phyloP scores from a whole-genome alignment of 441 rosid species.

The Metrosideros polymorpha region DNA sequence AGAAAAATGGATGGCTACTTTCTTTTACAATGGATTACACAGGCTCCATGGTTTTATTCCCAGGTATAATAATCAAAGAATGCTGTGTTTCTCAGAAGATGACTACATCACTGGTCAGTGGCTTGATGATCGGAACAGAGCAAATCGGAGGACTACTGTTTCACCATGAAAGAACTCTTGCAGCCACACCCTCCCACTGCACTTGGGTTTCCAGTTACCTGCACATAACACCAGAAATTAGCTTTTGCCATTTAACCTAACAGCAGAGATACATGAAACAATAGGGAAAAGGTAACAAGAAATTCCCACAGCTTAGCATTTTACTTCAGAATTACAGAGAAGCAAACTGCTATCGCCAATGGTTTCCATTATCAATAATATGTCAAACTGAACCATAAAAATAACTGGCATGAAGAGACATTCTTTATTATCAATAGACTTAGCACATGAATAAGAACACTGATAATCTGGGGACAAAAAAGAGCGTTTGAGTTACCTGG shows the following conservation, averaged over 20 bases:
- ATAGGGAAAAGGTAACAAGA: background rate
- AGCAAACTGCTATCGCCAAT: background rate
- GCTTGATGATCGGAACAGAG: background rate
- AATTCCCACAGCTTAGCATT: background rate
- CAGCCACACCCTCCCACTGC: slow-evolving; percentile 96
- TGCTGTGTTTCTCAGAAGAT: background rate
- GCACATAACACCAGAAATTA: slow-evolving; percentile 12
- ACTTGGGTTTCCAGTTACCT: slow-evolving; percentile 89
- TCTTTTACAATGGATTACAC: background rate
- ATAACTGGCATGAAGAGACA: background rate
- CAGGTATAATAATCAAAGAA: background rate
- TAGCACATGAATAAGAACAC: background rate
- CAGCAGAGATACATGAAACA: background rate
- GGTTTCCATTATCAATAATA: background rate
- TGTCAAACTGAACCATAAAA: background rate
- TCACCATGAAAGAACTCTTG: slow-evolving; percentile 97
- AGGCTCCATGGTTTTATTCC: background rate
- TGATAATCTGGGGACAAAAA: rapidly evolving
- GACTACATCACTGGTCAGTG: background rate
- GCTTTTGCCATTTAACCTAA: background rate
- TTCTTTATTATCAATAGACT: background rate
- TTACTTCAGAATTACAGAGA: background rate
- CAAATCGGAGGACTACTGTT: slow-evolving; percentile 23
- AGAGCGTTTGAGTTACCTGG: slow-evolving; percentile 25
- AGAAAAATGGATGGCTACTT: background rate